Percentiles rank a stretch among this genome's conserved stretches.
Conservation (phyloP, 441 rosid species). For the Sinapis alba region DNA sequence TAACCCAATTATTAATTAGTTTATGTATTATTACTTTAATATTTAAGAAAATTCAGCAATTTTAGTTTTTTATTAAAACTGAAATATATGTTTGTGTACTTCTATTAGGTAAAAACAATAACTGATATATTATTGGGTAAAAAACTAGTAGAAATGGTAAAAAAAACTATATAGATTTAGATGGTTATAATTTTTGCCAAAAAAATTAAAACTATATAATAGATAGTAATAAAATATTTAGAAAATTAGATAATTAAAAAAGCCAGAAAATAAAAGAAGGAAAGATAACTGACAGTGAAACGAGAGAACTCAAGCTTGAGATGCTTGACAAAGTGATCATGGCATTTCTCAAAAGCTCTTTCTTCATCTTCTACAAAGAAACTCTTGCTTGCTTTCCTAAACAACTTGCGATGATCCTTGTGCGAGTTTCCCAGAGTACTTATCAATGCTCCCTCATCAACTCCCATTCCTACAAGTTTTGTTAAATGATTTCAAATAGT, state of each 20-base stretch:
- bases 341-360: slow-evolving; percentile 73
- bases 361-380: slow-evolving; percentile 69
- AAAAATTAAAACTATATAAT: not conserved
- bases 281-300: slow-evolving; percentile 57
- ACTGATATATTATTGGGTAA: not conserved
- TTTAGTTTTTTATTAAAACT: not conserved
- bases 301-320: slow-evolving; percentile 80
- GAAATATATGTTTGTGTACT: not conserved
- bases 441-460: slow-evolving; percentile 74
- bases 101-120: slow-evolving; percentile 11
- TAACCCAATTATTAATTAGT: not conserved
- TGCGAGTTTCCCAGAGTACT: slow-evolving; percentile 61
- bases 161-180: not conserved
- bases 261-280: not conserved
- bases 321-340: slow-evolving; percentile 54
- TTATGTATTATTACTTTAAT: not conserved
- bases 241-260: not conserved
- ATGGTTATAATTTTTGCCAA: not conserved
- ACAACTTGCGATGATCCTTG: slow-evolving; percentile 51
- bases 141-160: not conserved
- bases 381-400: slow-evolving; percentile 54
- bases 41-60: not conserved
- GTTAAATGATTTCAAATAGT: not conserved
- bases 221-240: not conserved
- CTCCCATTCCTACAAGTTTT: slow-evolving; percentile 61